Percentiles rank a stretch among this genome's conserved stretches.
Evolutionary conservation across 331 rosid genomes (phyloP).

Genomic region (Quercus lobata): DNA sequence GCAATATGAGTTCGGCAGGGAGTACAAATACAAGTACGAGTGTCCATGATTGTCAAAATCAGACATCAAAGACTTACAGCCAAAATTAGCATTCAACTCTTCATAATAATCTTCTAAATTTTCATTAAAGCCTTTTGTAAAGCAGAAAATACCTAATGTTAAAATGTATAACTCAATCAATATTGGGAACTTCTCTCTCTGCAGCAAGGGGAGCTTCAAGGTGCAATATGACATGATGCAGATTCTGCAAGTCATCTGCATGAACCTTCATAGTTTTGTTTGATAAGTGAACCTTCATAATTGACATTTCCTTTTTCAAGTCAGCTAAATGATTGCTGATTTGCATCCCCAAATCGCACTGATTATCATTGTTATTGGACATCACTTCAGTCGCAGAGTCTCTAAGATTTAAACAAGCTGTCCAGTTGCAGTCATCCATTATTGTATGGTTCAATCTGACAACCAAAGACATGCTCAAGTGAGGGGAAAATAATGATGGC

Average conservation of each 20-base stretch:
- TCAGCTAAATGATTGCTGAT: slow-evolving; percentile 1
- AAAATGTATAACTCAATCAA: background rate
- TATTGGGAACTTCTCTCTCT: background rate
- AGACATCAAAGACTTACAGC: background rate
- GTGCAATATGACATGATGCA: slow-evolving; percentile 13
- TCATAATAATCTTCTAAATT: background rate
- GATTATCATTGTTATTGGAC: background rate
- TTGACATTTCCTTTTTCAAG: background rate
- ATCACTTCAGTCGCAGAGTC: background rate
- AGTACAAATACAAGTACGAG: too few relatives aligned
- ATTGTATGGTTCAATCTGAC: slow-evolving; percentile 19
- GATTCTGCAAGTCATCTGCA: slow-evolving; percentile 15
- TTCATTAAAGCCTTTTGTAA: background rate
- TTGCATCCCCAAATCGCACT: background rate
- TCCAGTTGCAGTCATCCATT: slow-evolving; percentile 8
- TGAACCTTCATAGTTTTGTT: background rate
- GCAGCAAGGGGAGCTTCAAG: slow-evolving; percentile 11
- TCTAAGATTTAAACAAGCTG: background rate
- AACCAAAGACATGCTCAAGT: background rate
- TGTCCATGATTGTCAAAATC: background rate
- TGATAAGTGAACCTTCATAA: background rate
- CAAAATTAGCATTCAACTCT: background rate
- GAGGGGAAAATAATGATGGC: background rate
- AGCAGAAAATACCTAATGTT: background rate
- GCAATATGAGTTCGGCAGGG: too few relatives aligned